A percentile compares a stretch with the other conserved stretches of the same genome.
phyloP scores from a whole-genome alignment of 139 green algal species.

The Monoraphidium neglectum region DNA sequence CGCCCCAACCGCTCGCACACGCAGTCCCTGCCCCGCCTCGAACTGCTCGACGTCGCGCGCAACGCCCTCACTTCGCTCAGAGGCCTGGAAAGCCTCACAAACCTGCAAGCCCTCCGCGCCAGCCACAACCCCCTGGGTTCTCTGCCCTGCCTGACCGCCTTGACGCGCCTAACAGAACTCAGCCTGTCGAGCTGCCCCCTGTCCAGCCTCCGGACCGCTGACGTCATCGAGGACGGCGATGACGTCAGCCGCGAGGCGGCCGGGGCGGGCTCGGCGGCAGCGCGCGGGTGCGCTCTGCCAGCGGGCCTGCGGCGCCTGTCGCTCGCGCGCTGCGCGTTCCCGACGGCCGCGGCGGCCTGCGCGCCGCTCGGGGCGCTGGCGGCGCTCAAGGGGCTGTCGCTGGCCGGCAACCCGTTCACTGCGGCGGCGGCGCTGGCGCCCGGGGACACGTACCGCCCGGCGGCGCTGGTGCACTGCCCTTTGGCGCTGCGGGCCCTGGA shows the following conservation, averaged over 20 bases:
- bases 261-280: background rate
- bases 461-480: conserved; percentile 12
- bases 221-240: background rate
- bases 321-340: no score
- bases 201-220: background rate
- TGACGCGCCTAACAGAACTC: conserved; percentile 1
- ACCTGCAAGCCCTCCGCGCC: background rate
- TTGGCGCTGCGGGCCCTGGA: background rate
- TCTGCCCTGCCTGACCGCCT: background rate
- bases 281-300: background rate
- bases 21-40: no score
- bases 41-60: background rate
- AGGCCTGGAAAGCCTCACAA: background rate
- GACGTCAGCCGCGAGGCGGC: background rate
- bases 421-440: background rate
- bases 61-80: background rate
- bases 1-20: background rate
- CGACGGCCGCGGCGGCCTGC: no score
- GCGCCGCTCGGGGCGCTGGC: no score
- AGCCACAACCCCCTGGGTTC: conserved; percentile 4
- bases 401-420: conserved; percentile 1
- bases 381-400: no score
- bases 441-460: background rate
- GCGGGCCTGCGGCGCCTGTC: conserved; percentile 8
- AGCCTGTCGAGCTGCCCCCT: conserved; percentile 4